Evolutionary conservation across 129 eudicot species (phyloP).

Genomic region (sunflower (Helianthus annuus)): HanXRQr2.0-SUNRISE NC_035435.2:39463548-39464047

Average conservation of each 20-base stretch:
- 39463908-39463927: conserved; percentile 74
- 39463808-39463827: conserved; percentile 21
- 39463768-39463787: conserved; percentile 3
- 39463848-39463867: conserved; percentile 74
- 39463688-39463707: conserved; percentile 83
- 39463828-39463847: conserved; percentile 2
- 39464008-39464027: conserved; percentile 98
- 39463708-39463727: conserved; percentile 97
- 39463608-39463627: conserved; percentile 5
- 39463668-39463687: conserved; percentile 84
- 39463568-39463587: background rate
- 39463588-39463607: background rate
- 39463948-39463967: background rate
- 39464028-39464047: conserved; percentile 94
- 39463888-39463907: conserved; percentile 95
- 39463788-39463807: conserved; percentile 20
- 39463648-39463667: conserved; percentile 95
- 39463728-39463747: conserved; percentile 45
- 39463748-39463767: background rate
- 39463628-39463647: conserved; percentile 28
- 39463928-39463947: conserved; percentile 29
- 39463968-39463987: background rate
- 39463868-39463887: conserved; percentile 73
- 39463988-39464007: conserved; percentile 54
- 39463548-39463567: background rate